A percentile compares a stretch with the other conserved stretches of the same genome.
Conservation (phyloP, 2,329 filamentous ascomycete species). For the Ceratocystis lukuohia region DNA sequence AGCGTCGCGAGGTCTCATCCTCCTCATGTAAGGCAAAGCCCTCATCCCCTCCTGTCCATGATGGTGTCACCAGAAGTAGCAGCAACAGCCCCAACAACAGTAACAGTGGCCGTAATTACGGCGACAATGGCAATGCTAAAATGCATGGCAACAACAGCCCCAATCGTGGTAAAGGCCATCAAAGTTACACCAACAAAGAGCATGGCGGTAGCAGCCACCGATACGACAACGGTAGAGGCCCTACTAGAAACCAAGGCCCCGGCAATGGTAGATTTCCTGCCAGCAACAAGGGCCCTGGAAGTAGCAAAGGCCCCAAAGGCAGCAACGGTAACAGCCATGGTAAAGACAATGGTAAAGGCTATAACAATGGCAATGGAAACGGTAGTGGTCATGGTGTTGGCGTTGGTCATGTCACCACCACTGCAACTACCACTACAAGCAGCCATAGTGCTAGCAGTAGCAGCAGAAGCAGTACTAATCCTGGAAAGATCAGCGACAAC, state of each 20-base stretch:
- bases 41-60: background rate
- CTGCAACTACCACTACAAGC: background rate
- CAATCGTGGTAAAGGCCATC: background rate
- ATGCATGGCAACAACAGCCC: no score
- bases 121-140: background rate
- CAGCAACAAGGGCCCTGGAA: background rate
- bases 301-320: background rate
- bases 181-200: background rate
- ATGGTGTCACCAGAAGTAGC: background rate
- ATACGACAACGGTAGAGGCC: background rate
- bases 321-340: background rate
- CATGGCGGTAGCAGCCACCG: background rate
- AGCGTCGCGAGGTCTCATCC: background rate
- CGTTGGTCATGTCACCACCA: background rate
- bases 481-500: background rate
- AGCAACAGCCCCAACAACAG: background rate
- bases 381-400: background rate
- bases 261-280: background rate
- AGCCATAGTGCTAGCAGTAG: background rate
- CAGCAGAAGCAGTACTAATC: background rate
- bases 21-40: constrained; percentile 8
- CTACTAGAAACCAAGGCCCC: background rate
- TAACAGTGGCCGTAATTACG: background rate
- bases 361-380: background rate
- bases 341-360: background rate